A percentile compares a stretch with the other conserved stretches of the same genome.
Conservation (phyloP, 352 stramenopile genomes). For the Thraustochytrium sp. region DNA sequence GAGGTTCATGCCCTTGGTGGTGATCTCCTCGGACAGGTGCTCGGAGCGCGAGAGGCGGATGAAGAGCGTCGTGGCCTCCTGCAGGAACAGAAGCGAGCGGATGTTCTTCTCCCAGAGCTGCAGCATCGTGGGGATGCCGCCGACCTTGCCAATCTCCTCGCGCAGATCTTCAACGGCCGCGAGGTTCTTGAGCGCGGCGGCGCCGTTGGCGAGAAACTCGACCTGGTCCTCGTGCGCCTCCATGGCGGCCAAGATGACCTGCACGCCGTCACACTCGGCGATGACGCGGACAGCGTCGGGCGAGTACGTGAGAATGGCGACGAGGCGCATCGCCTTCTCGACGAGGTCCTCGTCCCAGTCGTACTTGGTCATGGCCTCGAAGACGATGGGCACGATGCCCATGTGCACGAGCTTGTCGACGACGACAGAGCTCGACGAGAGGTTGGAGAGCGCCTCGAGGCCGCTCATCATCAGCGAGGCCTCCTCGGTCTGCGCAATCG, state of each 20-base stretch:
- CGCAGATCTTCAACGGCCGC: slow-evolving; percentile 21
- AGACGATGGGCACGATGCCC: slow-evolving; percentile 46
- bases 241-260: slow-evolving; percentile 47
- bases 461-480: slow-evolving; percentile 41
- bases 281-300: slow-evolving; percentile 43
- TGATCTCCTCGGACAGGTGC: slow-evolving; percentile 47
- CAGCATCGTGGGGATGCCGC: slow-evolving; percentile 43
- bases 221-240: slow-evolving; percentile 47
- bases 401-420: slow-evolving; percentile 45
- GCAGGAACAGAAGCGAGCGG: slow-evolving; percentile 12
- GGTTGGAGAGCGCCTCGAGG: slow-evolving; percentile 51
- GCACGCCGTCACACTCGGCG: slow-evolving; percentile 26
- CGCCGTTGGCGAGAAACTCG: slow-evolving; percentile 46
- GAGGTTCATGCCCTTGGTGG: slow-evolving; percentile 51
- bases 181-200: slow-evolving; percentile 49
- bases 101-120: slow-evolving; percentile 48
- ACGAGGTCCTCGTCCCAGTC: slow-evolving; percentile 51
- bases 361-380: slow-evolving; percentile 45
- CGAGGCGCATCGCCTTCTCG: slow-evolving; percentile 44
- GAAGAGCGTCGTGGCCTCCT: slow-evolving; percentile 48
- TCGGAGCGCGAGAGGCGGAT: slow-evolving; percentile 49
- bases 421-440: slow-evolving; percentile 47
- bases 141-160: slow-evolving; percentile 42
- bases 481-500: slow-evolving; percentile 23
- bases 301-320: slow-evolving; percentile 51